Percentiles rank a stretch among this genome's conserved stretches.
These are phyloP conservation scores for Spergularia marina DNA, from an alignment of 148 eudicot genomes.

Conservation along the genomic window DNA sequence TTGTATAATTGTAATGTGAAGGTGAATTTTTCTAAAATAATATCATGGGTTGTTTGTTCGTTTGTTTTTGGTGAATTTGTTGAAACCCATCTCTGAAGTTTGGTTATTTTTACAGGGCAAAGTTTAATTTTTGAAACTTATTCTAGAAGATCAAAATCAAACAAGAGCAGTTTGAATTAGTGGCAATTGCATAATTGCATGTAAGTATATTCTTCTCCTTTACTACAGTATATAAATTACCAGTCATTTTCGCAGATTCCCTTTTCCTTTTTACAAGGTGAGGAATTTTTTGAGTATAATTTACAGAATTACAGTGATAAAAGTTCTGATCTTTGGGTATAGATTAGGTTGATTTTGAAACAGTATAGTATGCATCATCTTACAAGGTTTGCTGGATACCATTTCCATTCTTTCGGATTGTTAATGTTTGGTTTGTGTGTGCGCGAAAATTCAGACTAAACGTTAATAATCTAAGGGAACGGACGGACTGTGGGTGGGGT, in stretches of 20 bases:
- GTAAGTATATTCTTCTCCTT: conserved; percentile 8
- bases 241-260: no score
- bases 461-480: background rate
- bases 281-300: background rate
- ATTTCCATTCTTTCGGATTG: no score
- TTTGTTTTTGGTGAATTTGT: background rate
- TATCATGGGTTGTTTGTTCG: background rate
- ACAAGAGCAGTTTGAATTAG: background rate
- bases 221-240: no score
- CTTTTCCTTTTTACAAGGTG: background rate
- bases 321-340: background rate
- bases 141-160: background rate
- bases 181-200: conserved; percentile 3
- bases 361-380: no score
- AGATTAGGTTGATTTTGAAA: background rate
- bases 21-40: no score
- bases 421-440: background rate
- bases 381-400: no score
- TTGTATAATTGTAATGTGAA: no score
- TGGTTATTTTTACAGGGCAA: background rate
- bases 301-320: background rate
- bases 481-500: no score
- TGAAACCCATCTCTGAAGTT: conserved; percentile 7
- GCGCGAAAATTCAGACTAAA: background rate
- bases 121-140: background rate